Evolutionary conservation across 371 early-diverging fungal species (phyloP), one percentile per base, ranked within the genome.

Genomic region (Actinomortierella ambigua): DNA sequence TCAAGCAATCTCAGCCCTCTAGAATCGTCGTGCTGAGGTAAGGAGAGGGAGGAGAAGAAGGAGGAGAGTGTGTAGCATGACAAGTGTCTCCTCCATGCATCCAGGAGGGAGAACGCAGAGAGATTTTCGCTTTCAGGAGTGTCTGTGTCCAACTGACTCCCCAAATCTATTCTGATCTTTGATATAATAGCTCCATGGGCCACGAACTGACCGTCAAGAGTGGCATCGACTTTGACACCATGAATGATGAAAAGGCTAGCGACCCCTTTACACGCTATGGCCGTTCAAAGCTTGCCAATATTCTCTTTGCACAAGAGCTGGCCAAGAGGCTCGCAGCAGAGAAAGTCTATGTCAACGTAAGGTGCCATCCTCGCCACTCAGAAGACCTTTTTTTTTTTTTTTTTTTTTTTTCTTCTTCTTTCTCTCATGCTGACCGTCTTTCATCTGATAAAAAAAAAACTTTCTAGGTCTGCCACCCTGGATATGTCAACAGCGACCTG

Each of bases 201-300:
- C 85, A 89, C 57, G 40, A 46, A 8, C 20, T 61, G 7, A 77
- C 65, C 1, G 69, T 68, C 50, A 50, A 51, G 23, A 43, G 27
- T 2, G 64, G 65, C 0, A 60, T 78, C 46, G 58, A 67, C 15
- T 44, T 82, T 23, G 75, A 81, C 0, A 55, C 55, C 24, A 65
- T 81, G 40, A 87, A 85, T 34, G 77, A 82, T 53, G 34, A 49
- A 28, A 57, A 34, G 34, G 34, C 34, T 11, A 34, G 34, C 34
- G 34, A 34, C 34, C 34, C 34, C 4, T 34, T 34, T 34, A 11
- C 57, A 1, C 64, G 63, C 14, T 77, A 77, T 58, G 82, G 79
- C 14, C 76, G 81, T 13, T 75, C 80, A 28, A 91, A 91, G 63
- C 80, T 92, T 44, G 81, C 85, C 61, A 90, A 88, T 68, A 57